Conservation (phyloP, 257 asterid genomes). For the Coffea eugenioides region DNA sequence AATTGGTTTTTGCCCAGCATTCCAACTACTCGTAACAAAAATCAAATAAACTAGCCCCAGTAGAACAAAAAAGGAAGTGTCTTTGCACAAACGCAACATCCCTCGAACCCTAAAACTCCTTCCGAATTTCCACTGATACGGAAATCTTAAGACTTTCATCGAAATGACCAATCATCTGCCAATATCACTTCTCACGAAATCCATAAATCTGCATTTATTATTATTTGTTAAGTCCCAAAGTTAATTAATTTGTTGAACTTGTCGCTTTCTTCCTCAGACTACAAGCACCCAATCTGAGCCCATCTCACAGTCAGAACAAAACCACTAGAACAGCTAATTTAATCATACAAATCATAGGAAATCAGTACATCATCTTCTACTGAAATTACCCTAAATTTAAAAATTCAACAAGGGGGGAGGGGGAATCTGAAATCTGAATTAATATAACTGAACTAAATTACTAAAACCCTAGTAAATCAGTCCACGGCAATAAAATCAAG, state of each 20-base stretch:
- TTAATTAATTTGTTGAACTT: background rate
- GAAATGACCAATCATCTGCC: background rate
- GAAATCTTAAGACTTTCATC: background rate
- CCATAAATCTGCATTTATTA: background rate
- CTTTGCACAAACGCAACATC: background rate
- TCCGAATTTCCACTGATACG: background rate
- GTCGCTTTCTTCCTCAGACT: too few relatives aligned
- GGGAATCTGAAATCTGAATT: too few relatives aligned
- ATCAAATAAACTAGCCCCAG: too few relatives aligned
- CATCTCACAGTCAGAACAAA: too few relatives aligned
- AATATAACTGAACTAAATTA: background rate
- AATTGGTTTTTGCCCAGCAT: background rate
- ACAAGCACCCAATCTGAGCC: too few relatives aligned
- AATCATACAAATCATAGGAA: background rate
- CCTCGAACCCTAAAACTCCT: background rate
- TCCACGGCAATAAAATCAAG: background rate
- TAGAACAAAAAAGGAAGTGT: too few relatives aligned
- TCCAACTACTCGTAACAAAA: background rate
- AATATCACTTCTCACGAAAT: background rate
- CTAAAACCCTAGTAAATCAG: background rate
- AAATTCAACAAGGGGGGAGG: background rate
- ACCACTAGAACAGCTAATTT: background rate
- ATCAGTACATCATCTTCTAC: background rate
- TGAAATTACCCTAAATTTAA: background rate
- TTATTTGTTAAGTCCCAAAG: background rate